Evolutionary conservation across 2,329 filamentous ascomycete species (phyloP).

Genomic region (Cladorrhinum sp.): DNA sequence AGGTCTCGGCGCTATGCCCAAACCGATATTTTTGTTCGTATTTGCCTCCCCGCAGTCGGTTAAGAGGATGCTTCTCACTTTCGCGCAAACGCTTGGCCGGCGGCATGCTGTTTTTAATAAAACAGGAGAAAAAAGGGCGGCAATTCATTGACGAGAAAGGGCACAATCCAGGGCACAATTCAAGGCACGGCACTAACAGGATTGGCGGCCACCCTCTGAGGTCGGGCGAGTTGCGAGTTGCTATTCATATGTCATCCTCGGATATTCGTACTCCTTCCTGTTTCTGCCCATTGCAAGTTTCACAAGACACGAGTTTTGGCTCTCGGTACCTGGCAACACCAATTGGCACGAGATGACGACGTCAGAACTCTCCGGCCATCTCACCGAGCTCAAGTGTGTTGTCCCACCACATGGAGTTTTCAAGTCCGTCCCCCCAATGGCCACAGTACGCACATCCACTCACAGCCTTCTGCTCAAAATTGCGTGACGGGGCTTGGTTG

Average conservation of each 20-base stretch:
- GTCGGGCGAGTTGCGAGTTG: not conserved
- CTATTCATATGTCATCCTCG: constrained; percentile 7
- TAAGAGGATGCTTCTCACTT: not conserved
- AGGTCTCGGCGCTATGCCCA: not conserved
- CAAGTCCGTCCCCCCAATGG: not conserved
- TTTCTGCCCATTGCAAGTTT: not conserved
- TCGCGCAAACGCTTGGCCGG: not conserved
- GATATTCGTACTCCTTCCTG: constrained; percentile 5
- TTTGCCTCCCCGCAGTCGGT: not conserved
- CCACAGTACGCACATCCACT: not conserved
- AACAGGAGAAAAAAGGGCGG: not conserved
- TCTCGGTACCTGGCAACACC: not conserved
- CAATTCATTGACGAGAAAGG: not conserved
- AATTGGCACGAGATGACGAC: not conserved
- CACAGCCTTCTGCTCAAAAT: constrained; percentile 10
- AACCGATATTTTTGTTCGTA: not conserved
- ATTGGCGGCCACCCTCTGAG: not conserved
- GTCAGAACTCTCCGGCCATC: not conserved
- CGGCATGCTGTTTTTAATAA: not conserved
- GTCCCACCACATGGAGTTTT: not conserved
- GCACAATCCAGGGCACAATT: not conserved
- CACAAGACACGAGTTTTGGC: not conserved
- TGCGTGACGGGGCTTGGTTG: constrained; percentile 14
- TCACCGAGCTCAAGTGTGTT: not conserved
- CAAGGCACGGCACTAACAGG: not conserved